phyloP scores from a whole-genome alignment of 129 eudicot genomes.

The Erigeron canadensis region DNA sequence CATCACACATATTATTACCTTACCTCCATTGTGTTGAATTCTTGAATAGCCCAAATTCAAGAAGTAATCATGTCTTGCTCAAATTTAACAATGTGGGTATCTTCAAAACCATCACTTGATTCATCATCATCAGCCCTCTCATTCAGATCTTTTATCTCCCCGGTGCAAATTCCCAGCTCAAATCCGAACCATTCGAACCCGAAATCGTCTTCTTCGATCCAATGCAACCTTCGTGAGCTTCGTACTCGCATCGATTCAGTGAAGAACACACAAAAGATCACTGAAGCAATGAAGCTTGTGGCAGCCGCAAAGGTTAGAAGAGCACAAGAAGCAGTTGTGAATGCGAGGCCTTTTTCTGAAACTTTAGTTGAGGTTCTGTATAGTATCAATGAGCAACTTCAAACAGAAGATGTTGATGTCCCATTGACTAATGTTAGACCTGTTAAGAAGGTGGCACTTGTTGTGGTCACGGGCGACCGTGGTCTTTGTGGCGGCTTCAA shows the following conservation, averaged over 20 bases:
- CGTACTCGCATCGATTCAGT: slow-evolving; percentile 50
- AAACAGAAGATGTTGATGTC: slow-evolving; percentile 58
- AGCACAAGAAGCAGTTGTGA: slow-evolving; percentile 74
- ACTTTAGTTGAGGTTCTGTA: slow-evolving; percentile 55
- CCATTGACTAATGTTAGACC: slow-evolving; percentile 54
- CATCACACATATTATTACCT: slow-evolving; percentile 17
- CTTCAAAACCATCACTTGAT: slow-evolving; percentile 42
- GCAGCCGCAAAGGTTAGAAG: slow-evolving; percentile 69
- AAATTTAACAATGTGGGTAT: slow-evolving; percentile 41
- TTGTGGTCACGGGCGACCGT: slow-evolving; percentile 63
- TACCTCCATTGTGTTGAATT: slow-evolving; percentile 38
- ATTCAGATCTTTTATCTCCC: slow-evolving; percentile 32
- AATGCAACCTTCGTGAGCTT: slow-evolving; percentile 46
- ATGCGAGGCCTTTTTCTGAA: slow-evolving; percentile 60
- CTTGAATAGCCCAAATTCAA: slow-evolving; percentile 13
- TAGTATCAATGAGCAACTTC: slow-evolving; percentile 53
- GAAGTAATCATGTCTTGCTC: slow-evolving; percentile 39
- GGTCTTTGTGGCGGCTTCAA: slow-evolving; percentile 71
- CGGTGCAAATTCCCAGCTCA: slow-evolving; percentile 24
- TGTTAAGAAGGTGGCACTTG: slow-evolving; percentile 60
- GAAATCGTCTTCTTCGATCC: slow-evolving; percentile 35
- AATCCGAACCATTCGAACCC: slow-evolving; percentile 19
- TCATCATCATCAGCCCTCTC: slow-evolving; percentile 37
- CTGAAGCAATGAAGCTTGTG: slow-evolving; percentile 74
- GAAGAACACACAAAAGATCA: slow-evolving; percentile 63